phyloP scores from a whole-genome alignment of 2,329 filamentous ascomycete genomes.

The Cladophialophora bantiana region DNA sequence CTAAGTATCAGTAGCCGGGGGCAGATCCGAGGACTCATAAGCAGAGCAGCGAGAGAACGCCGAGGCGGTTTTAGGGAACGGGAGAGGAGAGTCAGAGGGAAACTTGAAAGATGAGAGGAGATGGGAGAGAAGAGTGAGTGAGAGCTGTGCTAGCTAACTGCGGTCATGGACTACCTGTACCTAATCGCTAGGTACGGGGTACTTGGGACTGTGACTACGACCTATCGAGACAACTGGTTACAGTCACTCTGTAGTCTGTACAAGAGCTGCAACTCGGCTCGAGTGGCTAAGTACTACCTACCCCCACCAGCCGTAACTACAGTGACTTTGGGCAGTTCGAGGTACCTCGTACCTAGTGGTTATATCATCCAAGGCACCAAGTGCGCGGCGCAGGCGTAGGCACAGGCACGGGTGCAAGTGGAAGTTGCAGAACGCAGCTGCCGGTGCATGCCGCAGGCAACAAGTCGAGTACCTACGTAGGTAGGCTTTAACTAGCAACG shows the following conservation, averaged over 20 bases:
- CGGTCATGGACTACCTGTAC: neutral
- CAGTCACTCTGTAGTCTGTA: neutral
- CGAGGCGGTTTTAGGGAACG: neutral
- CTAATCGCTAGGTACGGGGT: neutral
- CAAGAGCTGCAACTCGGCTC: slow-evolving; percentile 2
- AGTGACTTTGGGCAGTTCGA: neutral
- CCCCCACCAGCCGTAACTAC: neutral
- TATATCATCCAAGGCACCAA: neutral
- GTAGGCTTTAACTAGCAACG: slow-evolving; percentile 4
- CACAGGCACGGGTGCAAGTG: neutral
- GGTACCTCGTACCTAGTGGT: neutral
- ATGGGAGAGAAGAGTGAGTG: neutral
- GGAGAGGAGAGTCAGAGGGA: neutral
- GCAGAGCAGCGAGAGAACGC: slow-evolving; percentile 2
- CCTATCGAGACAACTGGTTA: neutral
- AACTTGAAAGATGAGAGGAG: neutral
- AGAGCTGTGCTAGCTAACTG: neutral
- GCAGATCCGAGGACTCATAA: neutral
- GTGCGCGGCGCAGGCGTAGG: neutral
- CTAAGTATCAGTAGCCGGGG: neutral
- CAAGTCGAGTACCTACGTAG: neutral
- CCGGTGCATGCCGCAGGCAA: neutral
- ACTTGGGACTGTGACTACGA: neutral
- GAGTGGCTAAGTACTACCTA: neutral
- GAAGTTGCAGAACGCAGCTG: neutral